Evolutionary conservation across 495 filamentous ascomycete species (phyloP).

Genomic region (Penicillium lividum): DNA sequence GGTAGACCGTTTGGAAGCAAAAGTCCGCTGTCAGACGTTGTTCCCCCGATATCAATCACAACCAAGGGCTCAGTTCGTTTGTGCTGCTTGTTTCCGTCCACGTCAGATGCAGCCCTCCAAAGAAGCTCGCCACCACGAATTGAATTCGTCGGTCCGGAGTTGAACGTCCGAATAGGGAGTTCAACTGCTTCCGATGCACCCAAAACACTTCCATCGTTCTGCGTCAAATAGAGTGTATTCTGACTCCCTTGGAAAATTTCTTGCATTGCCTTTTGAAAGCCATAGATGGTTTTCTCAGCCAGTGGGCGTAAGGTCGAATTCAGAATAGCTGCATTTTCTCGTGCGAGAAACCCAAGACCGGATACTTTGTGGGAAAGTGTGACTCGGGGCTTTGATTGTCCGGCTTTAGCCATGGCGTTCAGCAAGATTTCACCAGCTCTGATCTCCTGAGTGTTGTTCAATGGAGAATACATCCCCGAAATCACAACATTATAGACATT

Average conservation of each 20-base stretch:
- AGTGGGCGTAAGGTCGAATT: conserved; percentile 50
- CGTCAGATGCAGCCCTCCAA: conserved; percentile 25
- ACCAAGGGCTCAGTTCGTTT: conserved; percentile 23
- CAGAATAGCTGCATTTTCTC: conserved; percentile 56
- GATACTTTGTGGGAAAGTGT: conserved; percentile 45
- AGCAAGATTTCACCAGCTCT: conserved; percentile 15
- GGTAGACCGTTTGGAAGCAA: conserved; percentile 48
- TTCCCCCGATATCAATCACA: conserved; percentile 54
- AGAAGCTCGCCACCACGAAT: conserved; percentile 53
- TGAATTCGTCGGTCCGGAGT: conserved; percentile 55
- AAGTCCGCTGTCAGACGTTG: conserved; percentile 51
- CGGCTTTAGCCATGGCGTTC: not conserved
- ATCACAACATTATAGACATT: conserved; percentile 51
- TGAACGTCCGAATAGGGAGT: conserved; percentile 53
- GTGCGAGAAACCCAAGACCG: conserved; percentile 48
- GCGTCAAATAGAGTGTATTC: conserved; percentile 52
- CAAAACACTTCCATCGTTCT: conserved; percentile 55
- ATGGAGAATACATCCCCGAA: conserved; percentile 58
- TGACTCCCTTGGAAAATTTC: conserved; percentile 25
- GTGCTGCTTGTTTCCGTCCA: conserved; percentile 25
- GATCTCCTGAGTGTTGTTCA: conserved; percentile 38
- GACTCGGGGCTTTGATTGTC: conserved; percentile 12
- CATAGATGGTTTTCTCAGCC: conserved; percentile 44
- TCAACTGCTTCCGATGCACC: conserved; percentile 41
- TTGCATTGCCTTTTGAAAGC: conserved; percentile 44